Evolutionary conservation across 352 stramenopile species (phyloP), one percentile per base, ranked within the genome.

Genomic region (Phytophthora vignae): DNA sequence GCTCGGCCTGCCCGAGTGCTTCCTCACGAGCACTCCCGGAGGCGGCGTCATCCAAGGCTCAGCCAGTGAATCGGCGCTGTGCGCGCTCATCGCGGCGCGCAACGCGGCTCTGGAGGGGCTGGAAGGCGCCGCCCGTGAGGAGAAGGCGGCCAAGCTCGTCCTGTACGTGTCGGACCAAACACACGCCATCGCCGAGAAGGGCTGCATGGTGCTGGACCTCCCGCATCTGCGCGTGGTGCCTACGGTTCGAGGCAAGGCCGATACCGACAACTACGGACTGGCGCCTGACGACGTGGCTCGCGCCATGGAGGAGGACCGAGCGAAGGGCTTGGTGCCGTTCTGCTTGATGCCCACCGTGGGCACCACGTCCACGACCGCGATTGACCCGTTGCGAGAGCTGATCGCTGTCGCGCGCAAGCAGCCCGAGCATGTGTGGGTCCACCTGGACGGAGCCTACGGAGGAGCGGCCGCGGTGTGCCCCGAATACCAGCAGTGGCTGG

Each of bases 81-180:
- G 82, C 55, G 74, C 80, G 7, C 71, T 89, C 40, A 77, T 85
- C 55, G 74, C 77, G 11, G 77, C 73, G 4, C 81, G 78, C 17
- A 74, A 88, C 48, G 59, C 66, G 22, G 78, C 75, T 21, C 60
- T 87, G 3, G 67, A 78, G 17, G 80, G 77, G 4, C 52, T 86
- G 53, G 68, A 76, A 58, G 82, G 79, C 42, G 71, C 72, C 8
- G 76, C 46, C 1, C 72, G 76, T 22, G n/a, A 75, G 14, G 68
- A 76, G 48, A 76, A 79, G 29, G 72, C 73, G 5, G 58, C 77
- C 17, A 81, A 84, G 12, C 76, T 93, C 17, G 82, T 87, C 11
- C 64, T 85, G 21, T 93, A 94, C 71, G 75, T 87, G 6, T 90
- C 79, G 36, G 85, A 93, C 60, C 87, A 94, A 74, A 90, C 85